Evolutionary conservation across 495 filamentous ascomycete species (phyloP), one percentile per base, ranked within the genome.

Genomic region (Aspergillus ostianus): DNA sequence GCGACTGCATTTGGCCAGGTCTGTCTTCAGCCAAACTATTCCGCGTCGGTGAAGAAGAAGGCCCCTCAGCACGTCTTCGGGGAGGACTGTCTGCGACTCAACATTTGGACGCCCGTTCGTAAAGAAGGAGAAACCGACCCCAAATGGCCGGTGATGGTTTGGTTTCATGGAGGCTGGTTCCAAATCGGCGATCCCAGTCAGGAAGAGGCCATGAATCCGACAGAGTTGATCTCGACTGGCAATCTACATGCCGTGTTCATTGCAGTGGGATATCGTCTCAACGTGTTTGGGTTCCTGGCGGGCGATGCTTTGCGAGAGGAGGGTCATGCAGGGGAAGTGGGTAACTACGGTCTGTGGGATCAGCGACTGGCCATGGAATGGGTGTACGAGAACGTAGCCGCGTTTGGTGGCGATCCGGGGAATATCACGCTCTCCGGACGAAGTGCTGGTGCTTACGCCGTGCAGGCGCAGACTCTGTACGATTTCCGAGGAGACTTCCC

Each of bases 301-400:
- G 80, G 80, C 4, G 69, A 69, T 10, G 55, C 79, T 4, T 57
- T 70, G 10, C 54, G 60, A 10, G 65, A 73, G 61, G 47, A 80
- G 47, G 76, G 73, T 5, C 75, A 72, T 2, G 75, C 77, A 48
- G 75, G 80, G 30, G 82, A 79, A 12, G 47, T 80, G 18, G 68
- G 85, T 41, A 89, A 89, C 63, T 66, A 85, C 27, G 86, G 86
- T 12, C 67, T 89, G 29, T 80, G 80, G 67, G 85, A 89, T 64
- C 85, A 88, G 64, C 76, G 78, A 30, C 64, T 81, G 12, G 64
- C 81, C 20, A 73, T 88, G 55, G 73, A 84, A 66, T 88, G 85
- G 85, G 77, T 87, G 9, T 70, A 75, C 58, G 69, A 80, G 26
- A 85, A 86, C 64, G 80, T 84, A 36, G 74, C 67, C 6, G 75